Base-by-base conservation (phyloP, 352 stramenopile species). In the Phytopythium montanum region DNA sequence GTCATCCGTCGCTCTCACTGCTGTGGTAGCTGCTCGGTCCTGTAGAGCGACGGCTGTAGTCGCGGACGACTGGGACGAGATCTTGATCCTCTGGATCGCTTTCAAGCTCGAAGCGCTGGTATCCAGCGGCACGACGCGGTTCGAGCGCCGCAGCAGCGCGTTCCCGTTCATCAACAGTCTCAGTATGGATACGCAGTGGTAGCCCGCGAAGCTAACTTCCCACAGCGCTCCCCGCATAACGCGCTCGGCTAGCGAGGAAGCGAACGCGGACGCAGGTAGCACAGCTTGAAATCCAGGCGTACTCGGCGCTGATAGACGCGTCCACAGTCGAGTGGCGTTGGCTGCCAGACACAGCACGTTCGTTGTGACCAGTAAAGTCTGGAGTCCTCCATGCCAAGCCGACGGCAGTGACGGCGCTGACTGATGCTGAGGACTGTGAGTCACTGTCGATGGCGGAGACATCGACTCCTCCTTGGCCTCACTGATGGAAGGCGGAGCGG, bases 41-140 rank as follows among this genome's bases (percentile, higher is more conserved):
- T 52, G 45, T 10, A 52, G 13, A 5, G 5, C 51, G 10, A 56
- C 23, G 34, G 25, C n/a, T 21, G 34, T 16, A 1, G 28, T 14
- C 23, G 18, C 33, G 23, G 25, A 56, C 33, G 51, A 52, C n/a
- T 56, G 51, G 23, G 36, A 41, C 21, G 36, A 31, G 18, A 44
- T 46, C 33, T 46, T 44, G 49, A 42, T 55, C 16, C 29, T 19
- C n/a, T 42, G 29, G 21, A 44, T 56, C 2, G 51, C 5, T 6
- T 4, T 56, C 21, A 21, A 36, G 5, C 13, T 23, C 10, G n/a
- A n/a, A n/a, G n/a, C n/a, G 2, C 16, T 10, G 50, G 7, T 2
- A 16, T 23, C 19, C 2, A 56, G 51, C 5, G 51, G 51, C 29
- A 31, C 51, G 2, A 56, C 51, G 21, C 51, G 51, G 13, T 56